Evolutionary conservation across 2,329 filamentous ascomycete genomes (phyloP).

Genomic region (Parastagonospora avenae): DNA sequence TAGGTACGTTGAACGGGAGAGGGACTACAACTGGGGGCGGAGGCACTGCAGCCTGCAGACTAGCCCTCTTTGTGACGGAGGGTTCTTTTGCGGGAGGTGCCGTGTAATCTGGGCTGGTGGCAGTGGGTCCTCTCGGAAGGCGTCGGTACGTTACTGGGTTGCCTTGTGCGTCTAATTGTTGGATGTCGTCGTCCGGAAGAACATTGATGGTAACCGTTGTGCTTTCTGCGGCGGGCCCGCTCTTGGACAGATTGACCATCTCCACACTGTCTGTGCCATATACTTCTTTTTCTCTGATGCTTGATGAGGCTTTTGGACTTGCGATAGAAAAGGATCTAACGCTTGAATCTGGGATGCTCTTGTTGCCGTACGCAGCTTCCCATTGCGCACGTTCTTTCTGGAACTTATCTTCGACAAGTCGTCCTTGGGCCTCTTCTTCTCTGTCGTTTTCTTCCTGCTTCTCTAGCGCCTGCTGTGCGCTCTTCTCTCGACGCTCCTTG

Average conservation of each 20-base stretch:
- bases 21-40: constrained; percentile 64
- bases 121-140: constrained; percentile 3
- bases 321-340: constrained; percentile 50
- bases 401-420: constrained; percentile 67
- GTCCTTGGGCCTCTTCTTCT: constrained; percentile 73
- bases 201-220: constrained; percentile 61
- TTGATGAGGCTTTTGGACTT: constrained; percentile 41
- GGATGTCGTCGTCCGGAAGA: constrained; percentile 55
- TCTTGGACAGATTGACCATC: constrained; percentile 57
- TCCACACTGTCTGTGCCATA: constrained; percentile 59
- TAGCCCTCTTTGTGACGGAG: constrained; percentile 12
- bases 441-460: constrained; percentile 64
- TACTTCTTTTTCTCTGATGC: constrained; percentile 42
- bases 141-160: constrained; percentile 25
- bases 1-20: constrained; percentile 68
- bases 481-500: constrained; percentile 56
- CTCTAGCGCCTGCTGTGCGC: constrained; percentile 53
- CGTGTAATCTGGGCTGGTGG: constrained; percentile 7
- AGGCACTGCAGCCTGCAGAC: constrained; percentile 42
- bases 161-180: constrained; percentile 38
- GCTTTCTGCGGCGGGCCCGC: constrained; percentile 47
- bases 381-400: constrained; percentile 69
- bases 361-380: constrained; percentile 78
- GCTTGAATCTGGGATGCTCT: constrained; percentile 57
- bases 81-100: background rate